Evolutionary conservation across 2,329 filamentous ascomycete genomes (phyloP).

Genomic region (Colletotrichum eremochloae): DNA sequence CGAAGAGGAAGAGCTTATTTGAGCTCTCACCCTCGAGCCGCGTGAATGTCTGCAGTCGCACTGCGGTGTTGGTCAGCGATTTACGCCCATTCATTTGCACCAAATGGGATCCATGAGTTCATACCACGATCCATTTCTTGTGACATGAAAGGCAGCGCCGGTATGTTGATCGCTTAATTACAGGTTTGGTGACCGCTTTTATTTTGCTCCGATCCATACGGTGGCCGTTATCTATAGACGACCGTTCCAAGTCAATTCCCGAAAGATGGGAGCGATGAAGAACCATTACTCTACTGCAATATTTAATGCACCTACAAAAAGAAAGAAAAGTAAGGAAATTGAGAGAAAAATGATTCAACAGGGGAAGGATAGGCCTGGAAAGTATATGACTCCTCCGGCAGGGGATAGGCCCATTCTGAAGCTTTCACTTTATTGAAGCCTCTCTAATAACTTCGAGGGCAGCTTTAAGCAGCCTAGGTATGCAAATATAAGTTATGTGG

Average conservation of each 20-base stretch:
- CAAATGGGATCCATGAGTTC: background rate
- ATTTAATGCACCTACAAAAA: background rate
- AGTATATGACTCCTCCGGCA: background rate
- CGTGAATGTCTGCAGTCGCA: conserved; percentile 7
- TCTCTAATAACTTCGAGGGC: too few relatives aligned
- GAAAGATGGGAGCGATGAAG: background rate
- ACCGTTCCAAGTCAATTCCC: background rate
- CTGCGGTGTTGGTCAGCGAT: conserved; percentile 10
- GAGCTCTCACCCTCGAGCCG: background rate
- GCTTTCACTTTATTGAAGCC: too few relatives aligned
- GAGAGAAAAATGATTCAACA: too few relatives aligned
- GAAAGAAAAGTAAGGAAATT: background rate
- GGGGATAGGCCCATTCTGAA: background rate
- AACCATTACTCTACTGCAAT: background rate
- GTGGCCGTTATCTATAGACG: too few relatives aligned
- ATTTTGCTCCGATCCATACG: conserved; percentile 15
- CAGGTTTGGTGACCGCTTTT: background rate
- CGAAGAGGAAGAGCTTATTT: conserved; percentile 1
- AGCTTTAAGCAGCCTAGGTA: too few relatives aligned
- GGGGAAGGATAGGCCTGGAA: too few relatives aligned
- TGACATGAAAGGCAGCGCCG: conserved; percentile 17
- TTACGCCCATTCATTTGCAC: too few relatives aligned
- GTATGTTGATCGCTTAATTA: background rate
- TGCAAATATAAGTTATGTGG: background rate
- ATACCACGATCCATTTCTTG: background rate